Conservation (phyloP, 2,329 filamentous ascomycete species). For the Calonectria ilicicola region DNA sequence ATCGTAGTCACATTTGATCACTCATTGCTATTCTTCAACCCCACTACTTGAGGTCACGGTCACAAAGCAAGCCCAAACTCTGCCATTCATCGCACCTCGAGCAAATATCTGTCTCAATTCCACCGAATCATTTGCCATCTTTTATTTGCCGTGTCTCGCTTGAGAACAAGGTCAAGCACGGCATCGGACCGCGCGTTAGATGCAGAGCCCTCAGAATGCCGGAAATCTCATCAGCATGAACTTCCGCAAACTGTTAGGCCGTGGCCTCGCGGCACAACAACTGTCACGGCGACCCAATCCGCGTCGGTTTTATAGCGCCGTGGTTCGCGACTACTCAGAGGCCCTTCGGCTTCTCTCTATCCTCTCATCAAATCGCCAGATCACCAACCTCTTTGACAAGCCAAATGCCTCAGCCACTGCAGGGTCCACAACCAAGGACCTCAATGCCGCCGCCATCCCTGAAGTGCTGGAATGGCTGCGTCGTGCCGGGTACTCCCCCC, state of each 20-base stretch:
- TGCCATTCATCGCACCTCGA: neutral
- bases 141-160: neutral
- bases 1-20: neutral
- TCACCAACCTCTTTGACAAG: slow-evolving; percentile 63
- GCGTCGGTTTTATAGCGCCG: slow-evolving; percentile 27
- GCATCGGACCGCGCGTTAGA: neutral
- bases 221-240: neutral
- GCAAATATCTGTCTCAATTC: neutral
- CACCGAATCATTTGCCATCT: neutral
- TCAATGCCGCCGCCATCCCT: slow-evolving; percentile 82
- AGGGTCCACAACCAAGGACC: slow-evolving; percentile 56
- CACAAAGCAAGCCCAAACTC: neutral
- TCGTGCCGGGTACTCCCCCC: slow-evolving; percentile 77
- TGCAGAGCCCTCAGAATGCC: neutral
- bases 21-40: neutral
- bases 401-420: slow-evolving; percentile 45
- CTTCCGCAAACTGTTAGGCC: neutral
- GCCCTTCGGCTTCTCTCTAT: slow-evolving; percentile 81
- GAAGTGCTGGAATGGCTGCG: slow-evolving; percentile 85
- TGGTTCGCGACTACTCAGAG: slow-evolving; percentile 64
- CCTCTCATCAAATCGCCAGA: slow-evolving; percentile 82
- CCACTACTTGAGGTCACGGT: neutral
- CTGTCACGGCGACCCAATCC: slow-evolving; percentile 15
- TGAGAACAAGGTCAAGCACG: neutral
- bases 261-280: neutral